Conservation (phyloP, 73 alveolate genomes). For the Tetrahymena borealis region DNA sequence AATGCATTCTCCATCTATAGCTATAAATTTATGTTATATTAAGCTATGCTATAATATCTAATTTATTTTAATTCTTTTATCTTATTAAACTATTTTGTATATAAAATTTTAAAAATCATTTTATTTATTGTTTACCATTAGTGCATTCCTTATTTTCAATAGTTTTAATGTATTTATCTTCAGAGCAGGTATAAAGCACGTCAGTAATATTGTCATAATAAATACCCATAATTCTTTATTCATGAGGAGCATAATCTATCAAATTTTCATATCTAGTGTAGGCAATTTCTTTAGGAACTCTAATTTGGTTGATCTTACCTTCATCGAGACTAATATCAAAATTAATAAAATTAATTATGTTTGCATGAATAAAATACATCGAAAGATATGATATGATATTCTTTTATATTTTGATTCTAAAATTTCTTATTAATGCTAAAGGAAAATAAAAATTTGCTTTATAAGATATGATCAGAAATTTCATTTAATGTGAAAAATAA, state of each 20-base stretch:
- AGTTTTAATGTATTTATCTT: constrained; percentile 3
- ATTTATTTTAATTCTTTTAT: constrained; percentile 20
- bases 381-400: no score
- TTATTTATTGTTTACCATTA: no score
- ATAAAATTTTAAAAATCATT: no score
- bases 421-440: not conserved
- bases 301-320: constrained; percentile 20
- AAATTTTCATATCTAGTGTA: constrained; percentile 27
- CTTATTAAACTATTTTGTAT: no score
- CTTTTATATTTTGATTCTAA: not conserved
- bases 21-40: constrained; percentile 10
- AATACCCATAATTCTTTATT: constrained; percentile 42
- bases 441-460: no score
- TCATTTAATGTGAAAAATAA: no score
- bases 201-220: constrained; percentile 29
- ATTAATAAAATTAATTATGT: no score
- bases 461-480: no score
- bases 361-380: no score
- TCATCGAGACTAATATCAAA: constrained; percentile 40
- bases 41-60: constrained; percentile 8
- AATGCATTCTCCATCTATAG: no score
- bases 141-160: not conserved
- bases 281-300: constrained; percentile 8
- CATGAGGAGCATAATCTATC: constrained; percentile 28
- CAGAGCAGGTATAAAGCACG: constrained; percentile 27